Conservation (phyloP, 768 basidiomycete species). For the Pholiota molesta region DNA sequence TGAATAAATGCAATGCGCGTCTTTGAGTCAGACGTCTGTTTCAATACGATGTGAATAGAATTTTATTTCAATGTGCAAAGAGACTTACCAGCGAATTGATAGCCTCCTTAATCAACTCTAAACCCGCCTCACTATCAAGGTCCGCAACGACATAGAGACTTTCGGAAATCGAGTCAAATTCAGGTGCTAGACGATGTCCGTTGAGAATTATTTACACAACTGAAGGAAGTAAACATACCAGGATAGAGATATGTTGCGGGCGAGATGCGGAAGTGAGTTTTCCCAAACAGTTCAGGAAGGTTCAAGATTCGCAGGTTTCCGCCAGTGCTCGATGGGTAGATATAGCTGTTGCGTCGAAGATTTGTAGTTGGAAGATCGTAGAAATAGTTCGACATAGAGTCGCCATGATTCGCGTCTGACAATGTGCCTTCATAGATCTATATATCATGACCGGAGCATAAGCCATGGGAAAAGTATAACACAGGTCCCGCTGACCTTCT, state of each 20-base stretch:
- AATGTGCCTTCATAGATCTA: conserved; percentile 64
- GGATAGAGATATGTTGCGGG: conserved; percentile 64
- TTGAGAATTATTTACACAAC: not conserved
- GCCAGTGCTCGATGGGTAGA: conserved; percentile 56
- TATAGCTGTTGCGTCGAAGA: conserved; percentile 72
- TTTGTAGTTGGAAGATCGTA: conserved; percentile 83
- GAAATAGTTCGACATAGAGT: conserved; percentile 72
- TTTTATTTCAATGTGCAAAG: not conserved
- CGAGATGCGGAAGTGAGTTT: conserved; percentile 44
- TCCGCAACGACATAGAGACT: conserved; percentile 76
- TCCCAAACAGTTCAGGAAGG: conserved; percentile 54
- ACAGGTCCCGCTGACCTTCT: conserved; percentile 51
- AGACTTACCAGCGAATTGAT: conserved; percentile 63
- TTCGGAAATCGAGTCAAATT: conserved; percentile 39
- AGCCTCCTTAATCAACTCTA: conserved; percentile 63
- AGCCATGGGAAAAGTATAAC: not conserved
- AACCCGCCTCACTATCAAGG: conserved; percentile 65
- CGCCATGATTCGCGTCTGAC: conserved; percentile 50
- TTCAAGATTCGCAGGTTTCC: conserved; percentile 55
- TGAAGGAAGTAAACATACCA: conserved; percentile 39
- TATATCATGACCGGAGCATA: not conserved
- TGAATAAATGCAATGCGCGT: conserved; percentile 80
- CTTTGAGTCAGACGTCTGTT: conserved; percentile 45
- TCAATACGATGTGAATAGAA: not conserved
- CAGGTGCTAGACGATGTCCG: conserved; percentile 22